Percentiles rank a stretch among this genome's conserved stretches.
phyloP scores from a whole-genome alignment of 495 filamentous ascomycete genomes.

The Hyaloscypha variabilis region DNA sequence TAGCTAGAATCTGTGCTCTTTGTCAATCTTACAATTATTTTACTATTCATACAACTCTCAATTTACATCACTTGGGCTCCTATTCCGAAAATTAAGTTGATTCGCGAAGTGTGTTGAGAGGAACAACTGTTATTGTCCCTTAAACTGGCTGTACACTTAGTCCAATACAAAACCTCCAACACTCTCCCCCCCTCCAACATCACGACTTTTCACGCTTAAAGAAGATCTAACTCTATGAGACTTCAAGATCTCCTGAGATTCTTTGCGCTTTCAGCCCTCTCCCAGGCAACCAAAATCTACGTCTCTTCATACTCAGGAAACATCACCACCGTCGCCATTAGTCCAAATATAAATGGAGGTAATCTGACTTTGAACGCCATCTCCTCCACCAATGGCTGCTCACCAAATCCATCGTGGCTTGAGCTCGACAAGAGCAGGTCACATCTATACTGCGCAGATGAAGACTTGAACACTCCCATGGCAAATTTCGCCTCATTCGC shows the following conservation, averaged over 20 bases:
- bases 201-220: not conserved
- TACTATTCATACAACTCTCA: too few relatives aligned
- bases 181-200: not conserved
- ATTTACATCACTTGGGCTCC: too few relatives aligned
- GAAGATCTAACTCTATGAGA: not conserved
- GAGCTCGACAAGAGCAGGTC: not conserved
- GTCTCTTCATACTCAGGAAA: not conserved
- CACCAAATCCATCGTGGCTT: not conserved
- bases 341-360: not conserved
- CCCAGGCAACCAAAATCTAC: not conserved
- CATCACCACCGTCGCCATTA: not conserved
- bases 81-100: too few relatives aligned
- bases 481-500: not conserved
- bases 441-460: not conserved
- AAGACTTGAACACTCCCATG: not conserved
- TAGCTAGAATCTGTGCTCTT: too few relatives aligned
- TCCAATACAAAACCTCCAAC: not conserved
- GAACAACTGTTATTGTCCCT: too few relatives aligned
- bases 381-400: not conserved
- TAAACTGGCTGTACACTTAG: too few relatives aligned
- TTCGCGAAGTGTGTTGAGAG: too few relatives aligned
- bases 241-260: not conserved
- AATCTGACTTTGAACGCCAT: not conserved
- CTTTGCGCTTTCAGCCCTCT: not conserved
- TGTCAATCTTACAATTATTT: too few relatives aligned